These are phyloP conservation scores for Nicotiana paniculata DNA, from an alignment of 257 asterid genomes.

Conservation along the genomic window DNA sequence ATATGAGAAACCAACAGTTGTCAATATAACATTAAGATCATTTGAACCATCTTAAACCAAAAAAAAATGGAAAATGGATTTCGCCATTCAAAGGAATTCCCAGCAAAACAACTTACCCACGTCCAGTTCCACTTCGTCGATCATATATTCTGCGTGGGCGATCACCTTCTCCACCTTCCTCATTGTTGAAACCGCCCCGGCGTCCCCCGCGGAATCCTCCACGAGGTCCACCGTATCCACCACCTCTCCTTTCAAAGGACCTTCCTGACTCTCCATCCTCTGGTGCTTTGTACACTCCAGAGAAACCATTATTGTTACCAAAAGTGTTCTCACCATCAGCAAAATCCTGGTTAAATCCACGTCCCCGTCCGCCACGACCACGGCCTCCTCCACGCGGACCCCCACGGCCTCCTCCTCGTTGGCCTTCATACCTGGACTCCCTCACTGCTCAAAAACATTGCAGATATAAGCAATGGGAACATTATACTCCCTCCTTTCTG, in stretches of 20 bases:
- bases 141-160: conserved; percentile 26
- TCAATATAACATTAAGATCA: neutral
- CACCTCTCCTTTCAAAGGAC: conserved; percentile 20
- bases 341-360: conserved; percentile 17
- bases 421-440: conserved; percentile 28
- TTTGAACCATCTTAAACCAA: neutral
- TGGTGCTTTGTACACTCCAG: conserved; percentile 18
- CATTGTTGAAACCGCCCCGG: conserved; percentile 31
- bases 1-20: neutral
- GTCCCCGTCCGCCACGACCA: conserved; percentile 24
- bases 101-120: conserved; percentile 22
- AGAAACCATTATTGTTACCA: conserved; percentile 19
- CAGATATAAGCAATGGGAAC: neutral
- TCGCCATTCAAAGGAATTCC: neutral
- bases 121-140: conserved; percentile 35
- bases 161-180: conserved; percentile 22
- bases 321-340: conserved; percentile 21
- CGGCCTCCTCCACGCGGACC: conserved; percentile 29
- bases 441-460: conserved; percentile 19
- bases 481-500: conserved; percentile 13
- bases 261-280: conserved; percentile 29
- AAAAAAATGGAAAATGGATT: too few species aligned
- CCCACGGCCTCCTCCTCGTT: conserved; percentile 32
- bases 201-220: conserved; percentile 30
- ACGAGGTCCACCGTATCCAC: conserved; percentile 25